Evolutionary conservation across 805 yeast genomes (phyloP), one percentile per base, ranked within the genome.

Genomic region (Yarrowia deformans): DNA sequence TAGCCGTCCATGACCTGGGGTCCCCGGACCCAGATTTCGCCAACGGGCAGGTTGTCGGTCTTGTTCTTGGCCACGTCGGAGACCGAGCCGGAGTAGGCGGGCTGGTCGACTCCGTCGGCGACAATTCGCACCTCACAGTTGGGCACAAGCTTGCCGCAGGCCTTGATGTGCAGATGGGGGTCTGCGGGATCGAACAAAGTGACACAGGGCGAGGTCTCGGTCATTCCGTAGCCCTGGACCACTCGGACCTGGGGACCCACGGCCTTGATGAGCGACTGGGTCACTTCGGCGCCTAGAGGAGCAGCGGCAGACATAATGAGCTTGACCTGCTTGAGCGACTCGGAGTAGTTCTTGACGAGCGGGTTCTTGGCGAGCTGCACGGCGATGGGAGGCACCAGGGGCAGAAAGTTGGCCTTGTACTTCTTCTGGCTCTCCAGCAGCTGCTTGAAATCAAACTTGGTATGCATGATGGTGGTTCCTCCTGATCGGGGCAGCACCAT

Each of bases 11-110:
- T 85, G n/a, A 85, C 79, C 69, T 85, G 87, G 1, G 87, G 84
- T 1, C 90, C 89, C 29, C 85, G 74, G 16, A 86, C 74, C 72
- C 83, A 78, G 55, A 86, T 74, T 72, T 86, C 90, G 13, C 88
- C 88, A 23, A 78, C 50, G 2, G 70, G 68, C 45, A 63, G 48
- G 32, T 35, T 43, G 18, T 32, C 68, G 12, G 43, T 48, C 29
- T 63, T 48, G 46, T 39, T 39, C 29, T 63, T 40, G 46, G 55
- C 56, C 8, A 39, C 68, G 6, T 46, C 48, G 1, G 43, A 35
- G 8, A 48, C 32, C 0, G 55, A 40, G 6, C 58, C 40, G 64
- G 72, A 43, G 43, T 23, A 72, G 8, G 49, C 64, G 7, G 68
- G 68, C 56, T 63, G 68, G 14, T 66, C 69, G 16, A 43, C 48